Evolutionary conservation across 306 rosid species (phyloP).

Genomic region (Astragalus membranaceus): DNA sequence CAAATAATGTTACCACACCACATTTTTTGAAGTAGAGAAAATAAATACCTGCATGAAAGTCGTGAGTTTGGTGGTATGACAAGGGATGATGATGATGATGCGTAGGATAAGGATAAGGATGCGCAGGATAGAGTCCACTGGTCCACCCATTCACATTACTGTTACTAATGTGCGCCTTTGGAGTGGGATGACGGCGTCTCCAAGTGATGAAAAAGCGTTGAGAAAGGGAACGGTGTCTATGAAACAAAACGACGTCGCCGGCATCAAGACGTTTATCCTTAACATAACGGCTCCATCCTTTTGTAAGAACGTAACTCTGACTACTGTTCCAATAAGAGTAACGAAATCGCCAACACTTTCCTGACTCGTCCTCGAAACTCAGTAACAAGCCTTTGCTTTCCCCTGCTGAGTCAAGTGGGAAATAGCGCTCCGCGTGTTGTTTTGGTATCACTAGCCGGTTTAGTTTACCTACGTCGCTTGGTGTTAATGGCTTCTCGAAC

Average conservation of each 20-base stretch:
- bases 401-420: constrained; percentile 45
- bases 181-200: constrained; percentile 32
- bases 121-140: constrained; percentile 44
- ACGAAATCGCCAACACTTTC: constrained; percentile 82
- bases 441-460: constrained; percentile 91
- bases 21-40: neutral
- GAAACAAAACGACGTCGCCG: constrained; percentile 80
- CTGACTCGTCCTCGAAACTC: constrained; percentile 83
- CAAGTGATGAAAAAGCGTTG: constrained; percentile 55
- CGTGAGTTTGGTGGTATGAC: constrained; percentile 52
- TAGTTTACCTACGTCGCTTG: constrained; percentile 91
- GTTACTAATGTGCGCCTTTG: constrained; percentile 5
- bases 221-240: constrained; percentile 35
- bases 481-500: constrained; percentile 93
- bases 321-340: constrained; percentile 97
- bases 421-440: constrained; percentile 74
- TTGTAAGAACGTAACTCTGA: constrained; percentile 90
- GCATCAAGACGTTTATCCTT: constrained; percentile 82
- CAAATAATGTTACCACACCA: neutral
- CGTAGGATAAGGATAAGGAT: constrained; percentile 79
- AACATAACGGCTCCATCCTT: constrained; percentile 95
- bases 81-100: constrained; percentile 22
- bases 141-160: constrained; percentile 21
- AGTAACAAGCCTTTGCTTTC: constrained; percentile 51
- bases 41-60: constrained; percentile 45